Percentiles rank a stretch among this genome's conserved stretches.
phyloP scores from a whole-genome alignment of 805 yeast species.

The Yamadazyma laniorum region DNA sequence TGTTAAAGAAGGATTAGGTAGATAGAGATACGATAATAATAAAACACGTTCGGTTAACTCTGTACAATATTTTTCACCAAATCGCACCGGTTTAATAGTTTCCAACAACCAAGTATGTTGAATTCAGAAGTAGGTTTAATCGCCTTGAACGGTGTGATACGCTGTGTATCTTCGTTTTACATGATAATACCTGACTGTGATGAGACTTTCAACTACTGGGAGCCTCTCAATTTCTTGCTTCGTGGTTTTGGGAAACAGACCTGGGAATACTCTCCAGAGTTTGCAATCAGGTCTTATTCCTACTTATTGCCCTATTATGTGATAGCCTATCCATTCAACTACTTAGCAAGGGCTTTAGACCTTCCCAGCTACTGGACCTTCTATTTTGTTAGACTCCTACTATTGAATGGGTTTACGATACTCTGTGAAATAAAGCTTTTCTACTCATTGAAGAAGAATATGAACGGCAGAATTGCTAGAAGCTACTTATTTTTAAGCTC shows the following conservation, averaged over 20 bases:
- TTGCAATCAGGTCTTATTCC: slow-evolving; percentile 83
- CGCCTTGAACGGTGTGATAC: slow-evolving; percentile 9
- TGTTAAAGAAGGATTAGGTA: slow-evolving; percentile 58
- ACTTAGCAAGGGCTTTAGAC: slow-evolving; percentile 12
- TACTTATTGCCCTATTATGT: slow-evolving; percentile 56
- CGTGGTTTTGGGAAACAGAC: slow-evolving; percentile 90
- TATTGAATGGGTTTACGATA: slow-evolving; percentile 35
- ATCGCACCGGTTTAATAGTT: background rate
- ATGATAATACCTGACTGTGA: slow-evolving; percentile 89
- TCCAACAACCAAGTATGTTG: background rate
- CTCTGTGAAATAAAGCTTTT: slow-evolving; percentile 55
- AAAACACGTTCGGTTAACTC: background rate
- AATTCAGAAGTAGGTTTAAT: slow-evolving; percentile 2
- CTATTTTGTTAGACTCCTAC: slow-evolving; percentile 49
- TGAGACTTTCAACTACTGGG: slow-evolving; percentile 92
- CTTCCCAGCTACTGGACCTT: slow-evolving; percentile 39
- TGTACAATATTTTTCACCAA: no score
- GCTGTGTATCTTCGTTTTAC: slow-evolving; percentile 43
- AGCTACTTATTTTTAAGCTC: slow-evolving; percentile 65
- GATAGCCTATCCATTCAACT: slow-evolving; percentile 22
- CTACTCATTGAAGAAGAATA: slow-evolving; percentile 32
- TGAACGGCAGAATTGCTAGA: slow-evolving; percentile 44
- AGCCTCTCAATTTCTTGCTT: slow-evolving; percentile 75
- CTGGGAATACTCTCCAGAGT: slow-evolving; percentile 94
- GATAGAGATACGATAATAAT: background rate